Evolutionary conservation across 2,329 filamentous ascomycete species (phyloP).

Genomic region (Penicillium sp.): DNA sequence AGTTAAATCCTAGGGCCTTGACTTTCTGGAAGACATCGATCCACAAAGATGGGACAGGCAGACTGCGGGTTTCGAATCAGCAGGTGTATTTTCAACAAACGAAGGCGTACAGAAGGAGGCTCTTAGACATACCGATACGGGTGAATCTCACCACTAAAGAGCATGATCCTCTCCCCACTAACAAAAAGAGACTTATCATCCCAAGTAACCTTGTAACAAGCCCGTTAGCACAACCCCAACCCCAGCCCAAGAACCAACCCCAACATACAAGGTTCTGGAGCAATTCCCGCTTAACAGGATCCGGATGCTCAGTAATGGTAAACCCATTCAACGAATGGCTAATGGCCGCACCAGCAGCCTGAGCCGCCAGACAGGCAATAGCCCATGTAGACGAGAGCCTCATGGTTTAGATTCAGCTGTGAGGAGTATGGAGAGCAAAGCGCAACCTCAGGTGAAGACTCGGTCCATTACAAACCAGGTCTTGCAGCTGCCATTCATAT

Average conservation of each 20-base stretch:
- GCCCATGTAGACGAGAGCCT: constrained; percentile 36
- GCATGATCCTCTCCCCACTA: constrained; percentile 63
- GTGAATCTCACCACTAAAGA: constrained; percentile 72
- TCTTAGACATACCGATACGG: constrained; percentile 52
- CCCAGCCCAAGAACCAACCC: background rate
- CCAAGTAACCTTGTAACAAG: constrained; percentile 57
- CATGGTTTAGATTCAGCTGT: constrained; percentile 27
- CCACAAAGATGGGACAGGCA: constrained; percentile 61
- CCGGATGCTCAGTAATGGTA: constrained; percentile 42
- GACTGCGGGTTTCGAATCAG: constrained; percentile 32
- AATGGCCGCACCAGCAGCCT: constrained; percentile 48
- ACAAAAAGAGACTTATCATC: constrained; percentile 69
- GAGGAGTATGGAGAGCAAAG: background rate
- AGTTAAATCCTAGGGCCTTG: constrained; percentile 74
- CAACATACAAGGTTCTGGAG: constrained; percentile 55
- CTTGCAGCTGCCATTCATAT: constrained; percentile 19
- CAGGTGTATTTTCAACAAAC: background rate
- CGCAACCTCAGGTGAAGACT: background rate
- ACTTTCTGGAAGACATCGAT: constrained; percentile 78
- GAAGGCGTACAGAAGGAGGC: background rate
- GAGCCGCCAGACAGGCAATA: constrained; percentile 41
- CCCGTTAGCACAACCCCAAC: constrained; percentile 1
- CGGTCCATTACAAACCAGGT: constrained; percentile 12
- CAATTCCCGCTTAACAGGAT: constrained; percentile 45
- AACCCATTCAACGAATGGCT: constrained; percentile 50